Evolutionary conservation across 208 protist species (phyloP).

Genomic region (Willaertia magna): DNA sequence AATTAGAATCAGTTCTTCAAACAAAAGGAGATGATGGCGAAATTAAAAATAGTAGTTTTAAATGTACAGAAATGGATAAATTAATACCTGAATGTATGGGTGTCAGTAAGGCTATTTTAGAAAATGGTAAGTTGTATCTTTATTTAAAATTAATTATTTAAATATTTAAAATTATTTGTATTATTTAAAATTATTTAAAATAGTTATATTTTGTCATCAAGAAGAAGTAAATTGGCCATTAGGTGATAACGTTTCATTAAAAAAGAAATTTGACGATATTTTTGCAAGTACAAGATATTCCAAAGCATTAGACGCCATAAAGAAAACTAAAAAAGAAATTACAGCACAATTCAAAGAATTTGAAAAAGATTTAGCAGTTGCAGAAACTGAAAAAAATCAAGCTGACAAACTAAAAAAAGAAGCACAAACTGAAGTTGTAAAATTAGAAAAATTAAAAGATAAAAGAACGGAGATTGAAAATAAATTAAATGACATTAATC

Average conservation of each 20-base stretch:
- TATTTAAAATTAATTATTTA: conserved; percentile 96
- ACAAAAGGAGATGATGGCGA: conserved; percentile 51
- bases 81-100: conserved; percentile 89
- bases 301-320: conserved; percentile 38
- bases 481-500: background rate
- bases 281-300: conserved; percentile 81
- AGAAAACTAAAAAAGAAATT: conserved; percentile 34
- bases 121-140: conserved; percentile 77
- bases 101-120: conserved; percentile 87
- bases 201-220: conserved; percentile 75
- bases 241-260: conserved; percentile 72
- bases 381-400: conserved; percentile 18
- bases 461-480: background rate
- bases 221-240: conserved; percentile 96
- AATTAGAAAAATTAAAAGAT: background rate
- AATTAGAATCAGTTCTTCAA: conserved; percentile 78
- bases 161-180: conserved; percentile 62
- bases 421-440: background rate
- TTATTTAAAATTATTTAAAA: conserved; percentile 33
- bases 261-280: conserved; percentile 97
- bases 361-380: conserved; percentile 24
- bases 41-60: conserved; percentile 31
- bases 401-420: conserved; percentile 10
- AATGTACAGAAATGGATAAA: conserved; percentile 83
- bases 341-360: conserved; percentile 16